These are phyloP conservation scores for Mrakia blollopis DNA, from an alignment of 768 basidiomycete genomes.

Conservation along the genomic window DNA sequence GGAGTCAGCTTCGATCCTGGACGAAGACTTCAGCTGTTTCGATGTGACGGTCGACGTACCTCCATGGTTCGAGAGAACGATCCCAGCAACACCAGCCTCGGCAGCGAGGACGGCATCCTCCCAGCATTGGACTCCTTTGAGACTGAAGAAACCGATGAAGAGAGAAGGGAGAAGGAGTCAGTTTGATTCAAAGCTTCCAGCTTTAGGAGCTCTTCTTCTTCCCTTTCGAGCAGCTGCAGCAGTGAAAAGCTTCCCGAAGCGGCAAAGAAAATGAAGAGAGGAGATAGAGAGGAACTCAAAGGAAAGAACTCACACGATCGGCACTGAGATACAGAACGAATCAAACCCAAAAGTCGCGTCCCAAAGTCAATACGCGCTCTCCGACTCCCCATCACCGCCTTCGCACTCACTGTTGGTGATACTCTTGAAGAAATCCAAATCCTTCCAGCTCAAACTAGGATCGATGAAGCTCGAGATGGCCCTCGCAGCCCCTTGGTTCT, in stretches of 20 bases:
- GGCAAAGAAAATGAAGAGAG: no score
- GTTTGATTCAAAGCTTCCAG: no score
- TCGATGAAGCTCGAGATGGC: constrained; percentile 98
- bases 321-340: constrained; percentile 57
- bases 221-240: no score
- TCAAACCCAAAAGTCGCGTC: background rate
- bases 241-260: no score
- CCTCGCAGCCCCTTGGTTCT: constrained; percentile 84
- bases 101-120: constrained; percentile 39
- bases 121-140: constrained; percentile 27
- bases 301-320: constrained; percentile 41
- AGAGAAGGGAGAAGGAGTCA: background rate
- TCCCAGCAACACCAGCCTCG: constrained; percentile 35
- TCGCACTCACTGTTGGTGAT: constrained; percentile 59
- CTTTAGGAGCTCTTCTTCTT: no score
- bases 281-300: no score
- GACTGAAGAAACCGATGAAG: constrained; percentile 15
- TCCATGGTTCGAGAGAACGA: constrained; percentile 41
- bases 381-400: background rate
- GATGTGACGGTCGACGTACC: no score
- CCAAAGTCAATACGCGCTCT: background rate
- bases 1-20: no score
- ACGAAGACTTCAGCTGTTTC: no score
- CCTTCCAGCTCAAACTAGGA: constrained; percentile 78
- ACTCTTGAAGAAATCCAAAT: constrained; percentile 67